Conservation (phyloP, 805 yeast species). For the Candida chilensis region DNA sequence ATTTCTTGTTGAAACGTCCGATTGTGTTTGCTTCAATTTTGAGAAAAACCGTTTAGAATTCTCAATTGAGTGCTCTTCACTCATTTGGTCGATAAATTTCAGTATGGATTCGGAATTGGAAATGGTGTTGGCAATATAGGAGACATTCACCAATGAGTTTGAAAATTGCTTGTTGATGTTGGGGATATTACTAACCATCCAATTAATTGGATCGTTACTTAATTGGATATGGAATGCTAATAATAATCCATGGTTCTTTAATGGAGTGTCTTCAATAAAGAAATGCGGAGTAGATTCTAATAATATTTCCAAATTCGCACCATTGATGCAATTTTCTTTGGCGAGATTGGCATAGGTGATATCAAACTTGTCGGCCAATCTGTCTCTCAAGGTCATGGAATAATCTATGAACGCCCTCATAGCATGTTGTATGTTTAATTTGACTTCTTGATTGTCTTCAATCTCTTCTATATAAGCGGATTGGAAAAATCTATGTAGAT, state of each 20-base stretch:
- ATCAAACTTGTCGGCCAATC: constrained; percentile 4
- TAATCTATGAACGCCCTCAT: constrained; percentile 15
- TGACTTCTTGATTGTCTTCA: constrained; percentile 5
- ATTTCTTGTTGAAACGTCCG: neutral
- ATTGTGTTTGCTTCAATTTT: too few species aligned
- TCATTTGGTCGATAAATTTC: neutral
- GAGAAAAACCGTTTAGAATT: neutral
- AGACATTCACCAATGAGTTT: neutral
- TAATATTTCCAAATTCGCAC: neutral
- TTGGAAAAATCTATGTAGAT: constrained; percentile 14
- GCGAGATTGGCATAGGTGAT: neutral
- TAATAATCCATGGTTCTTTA: neutral
- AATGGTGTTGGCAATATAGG: neutral
- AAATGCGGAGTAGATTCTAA: neutral
- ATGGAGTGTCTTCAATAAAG: neutral
- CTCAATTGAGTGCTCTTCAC: neutral
- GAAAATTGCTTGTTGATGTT: neutral
- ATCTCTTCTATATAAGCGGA: constrained; percentile 8
- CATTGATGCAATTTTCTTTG: neutral
- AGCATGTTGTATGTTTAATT: constrained; percentile 14
- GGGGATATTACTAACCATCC: neutral
- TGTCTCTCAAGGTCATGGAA: constrained; percentile 6
- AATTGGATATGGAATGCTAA: neutral
- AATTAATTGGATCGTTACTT: neutral
- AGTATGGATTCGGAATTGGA: neutral